Evolutionary conservation across 1,284 basidiomycete species (phyloP), one percentile per base, ranked within the genome.

Genomic region (Puccinia polysora): DNA sequence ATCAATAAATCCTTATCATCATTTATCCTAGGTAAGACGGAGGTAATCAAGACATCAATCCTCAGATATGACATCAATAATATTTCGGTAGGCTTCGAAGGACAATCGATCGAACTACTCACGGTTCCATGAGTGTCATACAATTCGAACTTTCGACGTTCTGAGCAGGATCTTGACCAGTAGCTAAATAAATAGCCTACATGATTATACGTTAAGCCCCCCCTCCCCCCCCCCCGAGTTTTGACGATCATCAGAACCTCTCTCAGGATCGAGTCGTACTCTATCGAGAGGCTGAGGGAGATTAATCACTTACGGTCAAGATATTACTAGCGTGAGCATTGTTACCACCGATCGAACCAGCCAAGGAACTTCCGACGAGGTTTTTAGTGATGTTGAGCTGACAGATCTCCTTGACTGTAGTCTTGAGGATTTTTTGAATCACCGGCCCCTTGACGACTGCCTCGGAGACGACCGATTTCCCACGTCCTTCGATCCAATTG

Each of bases 241-340:
- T n/a, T n/a, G n/a, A n/a, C n/a, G n/a, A 47, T 12, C 43, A 47
- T n/a, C 43, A 47, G n/a, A 47, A 47, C 43, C n/a, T 47, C n/a
- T 47, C n/a, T 47, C n/a, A 12, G 12, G n/a, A 47, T 12, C 12
- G 43, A 12, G 12, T 47, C n/a, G 12, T n/a, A 47, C 43, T 47
- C 43, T n/a, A 12, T 47, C 43, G 12, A 12, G 43, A 47, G 12
- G 12, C n/a, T 12, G 12, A 47, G 12, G 12, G n/a, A 47, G n/a
- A 47, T n/a, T 47, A 12, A 12, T 47, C n/a, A 12, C n/a, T 53
- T 8, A 72, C 82, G 1, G 96, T 97, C 73, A 98, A 83, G 77
- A 97, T 98, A 81, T 98, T 98, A 75, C 93, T 90, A 4, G 95
- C 94, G 81, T 99, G 96, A 4, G 96, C 96, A 81, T 99, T 99